Evolutionary conservation across 495 filamentous ascomycete species (phyloP).

Genomic region (Glarea lozoyensis): DNA sequence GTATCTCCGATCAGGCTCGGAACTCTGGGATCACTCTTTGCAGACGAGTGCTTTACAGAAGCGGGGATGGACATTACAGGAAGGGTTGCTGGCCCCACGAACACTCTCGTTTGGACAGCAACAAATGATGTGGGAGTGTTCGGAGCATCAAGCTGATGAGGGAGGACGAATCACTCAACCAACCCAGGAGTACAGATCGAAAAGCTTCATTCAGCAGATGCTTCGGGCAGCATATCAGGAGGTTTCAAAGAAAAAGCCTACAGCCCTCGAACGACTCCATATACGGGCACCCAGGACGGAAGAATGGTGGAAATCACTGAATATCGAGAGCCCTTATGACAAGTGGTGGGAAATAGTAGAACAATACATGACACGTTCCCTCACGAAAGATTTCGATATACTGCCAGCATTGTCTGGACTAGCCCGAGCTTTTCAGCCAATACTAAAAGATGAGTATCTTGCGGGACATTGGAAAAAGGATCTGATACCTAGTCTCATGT

Average conservation of each 20-base stretch:
- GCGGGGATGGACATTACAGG: constrained; percentile 25
- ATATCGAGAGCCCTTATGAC: constrained; percentile 16
- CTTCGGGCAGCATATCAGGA: constrained; percentile 5
- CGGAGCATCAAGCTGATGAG: constrained; percentile 19
- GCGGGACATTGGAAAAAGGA: constrained; percentile 22
- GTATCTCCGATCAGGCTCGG: constrained; percentile 15
- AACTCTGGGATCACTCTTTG: constrained; percentile 21
- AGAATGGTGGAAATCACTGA: constrained; percentile 7
- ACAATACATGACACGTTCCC: constrained; percentile 17
- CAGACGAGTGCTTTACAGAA: constrained; percentile 18
- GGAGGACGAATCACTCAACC: constrained; percentile 17
- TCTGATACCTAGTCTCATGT: constrained; percentile 4
- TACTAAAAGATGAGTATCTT: constrained; percentile 18
- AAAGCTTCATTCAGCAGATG: constrained; percentile 20
- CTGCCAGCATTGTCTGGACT: constrained; percentile 20
- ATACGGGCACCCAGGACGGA: constrained; percentile 10
- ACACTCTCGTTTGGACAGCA: constrained; percentile 23
- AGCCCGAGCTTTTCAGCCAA: constrained; percentile 17
- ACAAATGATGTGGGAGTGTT: constrained; percentile 20
- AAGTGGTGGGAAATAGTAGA: constrained; percentile 19
- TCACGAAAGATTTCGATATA: constrained; percentile 16
- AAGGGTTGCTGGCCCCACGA: constrained; percentile 21
- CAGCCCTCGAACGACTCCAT: constrained; percentile 7
- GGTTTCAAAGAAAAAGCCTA: constrained; percentile 5
- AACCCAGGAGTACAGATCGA: constrained; percentile 19